These are phyloP conservation scores for Citrus medica DNA, from an alignment of 345 rosid genomes.

Conservation along the genomic window DNA sequence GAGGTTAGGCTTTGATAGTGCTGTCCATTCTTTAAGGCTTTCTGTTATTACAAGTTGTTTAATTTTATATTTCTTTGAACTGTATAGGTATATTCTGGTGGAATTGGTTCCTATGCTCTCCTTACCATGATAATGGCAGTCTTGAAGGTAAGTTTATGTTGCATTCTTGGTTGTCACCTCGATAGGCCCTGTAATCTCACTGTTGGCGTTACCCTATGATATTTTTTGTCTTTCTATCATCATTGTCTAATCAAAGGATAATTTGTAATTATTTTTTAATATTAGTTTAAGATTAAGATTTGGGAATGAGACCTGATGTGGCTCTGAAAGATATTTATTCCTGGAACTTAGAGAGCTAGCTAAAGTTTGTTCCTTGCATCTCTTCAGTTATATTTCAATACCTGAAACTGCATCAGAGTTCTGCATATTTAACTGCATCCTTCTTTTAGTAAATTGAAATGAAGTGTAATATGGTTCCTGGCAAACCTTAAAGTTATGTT, in stretches of 20 bases:
- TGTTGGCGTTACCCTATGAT: neutral
- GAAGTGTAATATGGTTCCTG: neutral
- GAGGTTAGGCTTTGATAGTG: slow-evolving; percentile 51
- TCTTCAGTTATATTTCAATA: neutral
- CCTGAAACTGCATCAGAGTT: neutral
- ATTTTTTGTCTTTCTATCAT: neutral
- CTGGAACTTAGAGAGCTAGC: neutral
- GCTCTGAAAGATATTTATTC: neutral
- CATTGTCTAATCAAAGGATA: neutral
- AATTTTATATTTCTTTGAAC: slow-evolving; percentile 21
- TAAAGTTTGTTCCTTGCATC: neutral
- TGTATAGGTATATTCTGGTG: slow-evolving; percentile 88
- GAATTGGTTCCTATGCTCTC: slow-evolving; percentile 90
- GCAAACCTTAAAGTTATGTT: neutral
- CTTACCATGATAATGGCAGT: slow-evolving; percentile 83
- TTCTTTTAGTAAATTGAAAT: neutral
- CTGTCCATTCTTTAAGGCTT: neutral
- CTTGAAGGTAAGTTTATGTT: slow-evolving; percentile 54
- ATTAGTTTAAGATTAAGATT: neutral
- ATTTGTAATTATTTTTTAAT: neutral
- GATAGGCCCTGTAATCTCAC: neutral
- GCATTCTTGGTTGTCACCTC: neutral
- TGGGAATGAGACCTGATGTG: neutral
- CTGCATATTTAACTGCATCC: neutral
- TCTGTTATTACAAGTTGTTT: slow-evolving; percentile 1